phyloP scores from a whole-genome alignment of 2,329 filamentous ascomycete genomes.

The Trichoderma sp. region DNA sequence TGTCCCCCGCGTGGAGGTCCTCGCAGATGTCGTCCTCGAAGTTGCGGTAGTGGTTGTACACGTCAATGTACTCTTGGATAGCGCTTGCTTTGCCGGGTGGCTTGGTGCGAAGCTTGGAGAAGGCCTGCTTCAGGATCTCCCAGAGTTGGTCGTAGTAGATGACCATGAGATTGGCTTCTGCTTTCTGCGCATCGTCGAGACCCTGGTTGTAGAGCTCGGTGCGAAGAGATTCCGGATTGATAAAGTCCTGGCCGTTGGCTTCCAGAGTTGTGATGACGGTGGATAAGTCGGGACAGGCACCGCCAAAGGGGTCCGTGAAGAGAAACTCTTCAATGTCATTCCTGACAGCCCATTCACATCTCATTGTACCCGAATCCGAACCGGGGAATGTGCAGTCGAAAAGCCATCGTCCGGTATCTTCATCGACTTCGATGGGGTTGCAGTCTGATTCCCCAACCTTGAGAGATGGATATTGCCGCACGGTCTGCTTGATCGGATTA shows the following conservation, averaged over 20 bases:
- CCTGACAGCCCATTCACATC: constrained; percentile 41
- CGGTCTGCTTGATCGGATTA: constrained; percentile 35
- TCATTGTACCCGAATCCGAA: constrained; percentile 36
- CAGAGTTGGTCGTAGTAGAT: constrained; percentile 39
- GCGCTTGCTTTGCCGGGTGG: constrained; percentile 33
- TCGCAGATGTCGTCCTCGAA: constrained; percentile 43
- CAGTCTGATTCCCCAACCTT: constrained; percentile 41
- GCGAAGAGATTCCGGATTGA: constrained; percentile 36
- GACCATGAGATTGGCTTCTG: constrained; percentile 37
- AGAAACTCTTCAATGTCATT: constrained; percentile 42
- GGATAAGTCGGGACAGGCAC: constrained; percentile 42
- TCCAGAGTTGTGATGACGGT: constrained; percentile 43
- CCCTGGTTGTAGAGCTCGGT: constrained; percentile 36
- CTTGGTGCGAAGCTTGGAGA: constrained; percentile 35
- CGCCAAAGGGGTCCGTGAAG: constrained; percentile 42
- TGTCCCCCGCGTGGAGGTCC: constrained; percentile 39
- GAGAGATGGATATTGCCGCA: constrained; percentile 40
- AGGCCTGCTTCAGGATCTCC: constrained; percentile 39
- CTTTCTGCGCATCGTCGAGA: constrained; percentile 31
- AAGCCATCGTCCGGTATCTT: constrained; percentile 39
- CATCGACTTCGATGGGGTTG: constrained; percentile 36
- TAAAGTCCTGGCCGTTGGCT: constrained; percentile 37
- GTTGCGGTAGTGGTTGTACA: constrained; percentile 39
- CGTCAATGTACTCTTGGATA: constrained; percentile 39
- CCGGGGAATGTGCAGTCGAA: constrained; percentile 46